Conservation (phyloP, 805 yeast species). For the Nakazawaea sp. region DNA sequence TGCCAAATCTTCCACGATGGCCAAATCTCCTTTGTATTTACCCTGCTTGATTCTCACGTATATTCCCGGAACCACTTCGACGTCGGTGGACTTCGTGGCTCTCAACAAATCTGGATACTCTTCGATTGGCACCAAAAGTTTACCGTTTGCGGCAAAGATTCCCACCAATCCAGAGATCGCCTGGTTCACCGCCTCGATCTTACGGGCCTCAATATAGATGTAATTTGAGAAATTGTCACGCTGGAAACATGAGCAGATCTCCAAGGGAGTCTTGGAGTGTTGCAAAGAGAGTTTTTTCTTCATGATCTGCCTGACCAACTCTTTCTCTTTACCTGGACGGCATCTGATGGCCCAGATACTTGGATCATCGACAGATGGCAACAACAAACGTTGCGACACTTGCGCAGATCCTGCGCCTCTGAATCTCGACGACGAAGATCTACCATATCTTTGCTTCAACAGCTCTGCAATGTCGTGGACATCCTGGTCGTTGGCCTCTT, state of each 20-base stretch:
- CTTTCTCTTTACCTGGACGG: conserved; percentile 90
- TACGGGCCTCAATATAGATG: conserved; percentile 89
- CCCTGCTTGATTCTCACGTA: conserved; percentile 90
- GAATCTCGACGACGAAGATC: conserved; percentile 72
- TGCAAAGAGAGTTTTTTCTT: conserved; percentile 79
- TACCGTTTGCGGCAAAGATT: conserved; percentile 56
- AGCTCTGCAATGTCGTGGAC: conserved; percentile 92
- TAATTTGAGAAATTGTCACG: conserved; percentile 91
- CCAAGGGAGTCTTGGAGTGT: conserved; percentile 70
- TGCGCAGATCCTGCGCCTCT: conserved; percentile 76
- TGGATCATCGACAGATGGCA: conserved; percentile 96
- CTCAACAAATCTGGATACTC: conserved; percentile 91
- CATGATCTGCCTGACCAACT: conserved; percentile 73
- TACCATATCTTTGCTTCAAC: conserved; percentile 86
- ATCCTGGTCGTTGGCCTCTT: conserved; percentile 85
- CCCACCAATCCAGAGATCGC: conserved; percentile 89
- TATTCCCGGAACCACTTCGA: conserved; percentile 84
- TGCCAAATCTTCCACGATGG: conserved; percentile 85
- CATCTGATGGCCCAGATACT: conserved; percentile 94
- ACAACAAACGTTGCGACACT: conserved; percentile 86
- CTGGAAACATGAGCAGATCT: conserved; percentile 85
- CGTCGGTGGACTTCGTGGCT: conserved; percentile 82
- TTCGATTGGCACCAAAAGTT: conserved; percentile 86
- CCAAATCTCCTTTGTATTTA: conserved; percentile 87
- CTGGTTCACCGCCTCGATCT: conserved; percentile 83